Base-by-base conservation (phyloP, 306 rosid genomes). In the Psophocarpus tetragonolobus region DNA sequence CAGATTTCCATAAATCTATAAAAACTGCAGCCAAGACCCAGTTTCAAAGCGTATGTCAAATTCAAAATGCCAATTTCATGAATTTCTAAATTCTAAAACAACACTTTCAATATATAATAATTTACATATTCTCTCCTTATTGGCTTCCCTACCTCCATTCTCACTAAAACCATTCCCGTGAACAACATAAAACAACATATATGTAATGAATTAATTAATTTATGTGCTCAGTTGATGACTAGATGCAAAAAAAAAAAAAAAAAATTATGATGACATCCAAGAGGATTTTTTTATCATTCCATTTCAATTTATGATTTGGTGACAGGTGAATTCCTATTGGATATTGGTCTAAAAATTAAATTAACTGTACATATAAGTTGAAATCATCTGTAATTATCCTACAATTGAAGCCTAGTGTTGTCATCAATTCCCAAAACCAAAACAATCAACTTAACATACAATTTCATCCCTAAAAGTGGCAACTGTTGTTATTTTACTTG, bases 21-120 rank as follows among this genome's bases (percentile, higher is more conserved):
- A 5, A 20, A 75, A 74, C 38, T 17, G 5, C 29, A 27, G 15
- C 51, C 10, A 44, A 60, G 15, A 1, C 48, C 70, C 63, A 42
- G 33, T 32, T 51, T 50, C 42, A 51, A 18, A 62, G 62, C 50
- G n/a, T n/a, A n/a, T n/a, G n/a, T n/a, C n/a, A n/a, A n/a, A n/a
- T n/a, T 61, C 47, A 42, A 68, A 47, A 42, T 3, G 18, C 36
- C 10, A 17, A 64, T 47, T 64, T 30, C 60, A 64, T 14, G 5
- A 27, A 62, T 32, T 69, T 44, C 51, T 32, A 32, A 32, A 78
- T 69, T 44, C 51, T 32, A 32, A 32, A 78, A 5, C 56, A 56
- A 38, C 39, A 73, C 8, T 54, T 14, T 38, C 17, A 73, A 73
- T n/a, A 27, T 13, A 12, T 5, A 2, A 73, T 56, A 39, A 51